A percentile compares a stretch with the other conserved stretches of the same genome.
phyloP scores from a whole-genome alignment of 2,329 filamentous ascomycete species.

The Gnomoniopsis sp. region DNA sequence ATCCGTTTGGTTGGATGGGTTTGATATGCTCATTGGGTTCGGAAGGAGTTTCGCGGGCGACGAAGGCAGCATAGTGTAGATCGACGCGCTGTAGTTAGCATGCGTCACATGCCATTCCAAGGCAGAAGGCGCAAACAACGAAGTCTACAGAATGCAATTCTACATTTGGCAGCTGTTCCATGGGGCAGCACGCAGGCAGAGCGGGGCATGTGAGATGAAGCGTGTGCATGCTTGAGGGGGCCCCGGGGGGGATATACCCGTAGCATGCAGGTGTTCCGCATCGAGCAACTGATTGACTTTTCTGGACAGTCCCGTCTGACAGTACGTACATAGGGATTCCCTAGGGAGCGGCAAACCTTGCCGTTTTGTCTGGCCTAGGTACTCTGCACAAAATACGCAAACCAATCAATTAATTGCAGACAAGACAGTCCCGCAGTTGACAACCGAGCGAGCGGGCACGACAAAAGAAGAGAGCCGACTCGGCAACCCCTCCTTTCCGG shows the following conservation, averaged over 20 bases:
- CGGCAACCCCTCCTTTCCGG: not conserved
- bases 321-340: too few species aligned
- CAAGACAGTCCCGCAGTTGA: not conserved
- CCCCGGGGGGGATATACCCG: too few species aligned
- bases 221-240: too few species aligned
- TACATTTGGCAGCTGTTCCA: not conserved
- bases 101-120: not conserved
- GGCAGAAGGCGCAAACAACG: not conserved
- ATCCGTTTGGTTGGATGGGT: not conserved
- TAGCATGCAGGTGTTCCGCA: not conserved
- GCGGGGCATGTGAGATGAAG: not conserved
- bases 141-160: not conserved
- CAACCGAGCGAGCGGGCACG: not conserved
- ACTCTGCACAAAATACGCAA: not conserved
- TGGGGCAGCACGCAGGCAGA: not conserved
- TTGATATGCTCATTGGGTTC: not conserved
- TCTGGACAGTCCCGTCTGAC: not conserved
- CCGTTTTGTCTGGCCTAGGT: not conserved
- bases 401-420: not conserved
- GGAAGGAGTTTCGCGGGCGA: not conserved
- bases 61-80: not conserved
- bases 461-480: not conserved
- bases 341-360: not conserved
- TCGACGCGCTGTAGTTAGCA: not conserved
- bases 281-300: not conserved